Conservation (phyloP, 1,284 basidiomycete species). For the Cerioporus squamosus region DNA sequence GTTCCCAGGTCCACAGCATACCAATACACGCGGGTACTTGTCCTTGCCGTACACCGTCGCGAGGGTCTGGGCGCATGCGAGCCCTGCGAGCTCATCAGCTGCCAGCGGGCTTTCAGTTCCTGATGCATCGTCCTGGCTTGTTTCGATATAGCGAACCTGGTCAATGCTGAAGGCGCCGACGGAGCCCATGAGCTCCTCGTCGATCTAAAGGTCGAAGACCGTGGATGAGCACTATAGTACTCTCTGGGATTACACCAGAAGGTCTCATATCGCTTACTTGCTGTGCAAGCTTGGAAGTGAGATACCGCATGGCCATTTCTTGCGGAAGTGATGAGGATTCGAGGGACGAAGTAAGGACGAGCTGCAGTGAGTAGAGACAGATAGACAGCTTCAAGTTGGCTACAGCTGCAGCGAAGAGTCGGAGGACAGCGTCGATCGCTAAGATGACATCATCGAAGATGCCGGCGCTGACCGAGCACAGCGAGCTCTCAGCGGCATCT, state of each 20-base stretch:
- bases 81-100: conserved; percentile 99
- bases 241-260: neutral
- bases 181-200: conserved; percentile 88
- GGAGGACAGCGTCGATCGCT: neutral
- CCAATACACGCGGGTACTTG: conserved; percentile 76
- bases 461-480: too few relatives aligned
- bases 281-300: conserved; percentile 81
- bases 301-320: conserved; percentile 78
- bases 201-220: conserved; percentile 64
- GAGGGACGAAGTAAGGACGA: too few relatives aligned
- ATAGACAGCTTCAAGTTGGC: too few relatives aligned
- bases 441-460: conserved; percentile 4
- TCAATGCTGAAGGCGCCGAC: conserved; percentile 90
- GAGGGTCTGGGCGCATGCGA: conserved; percentile 92
- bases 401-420: too few relatives aligned
- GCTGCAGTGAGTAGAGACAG: too few relatives aligned
- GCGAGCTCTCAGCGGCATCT: too few relatives aligned
- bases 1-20: conserved; percentile 96
- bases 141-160: conserved; percentile 60
- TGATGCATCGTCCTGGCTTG: neutral
- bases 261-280: conserved; percentile 55
- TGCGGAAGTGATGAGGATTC: too few relatives aligned
- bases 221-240: conserved; percentile 7
- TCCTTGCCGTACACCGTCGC: conserved; percentile 75
- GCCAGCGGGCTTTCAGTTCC: neutral